Evolutionary conservation across 495 filamentous ascomycete species (phyloP), one percentile per base, ranked within the genome.

Genomic region (Margaritispora aquatica): DNA sequence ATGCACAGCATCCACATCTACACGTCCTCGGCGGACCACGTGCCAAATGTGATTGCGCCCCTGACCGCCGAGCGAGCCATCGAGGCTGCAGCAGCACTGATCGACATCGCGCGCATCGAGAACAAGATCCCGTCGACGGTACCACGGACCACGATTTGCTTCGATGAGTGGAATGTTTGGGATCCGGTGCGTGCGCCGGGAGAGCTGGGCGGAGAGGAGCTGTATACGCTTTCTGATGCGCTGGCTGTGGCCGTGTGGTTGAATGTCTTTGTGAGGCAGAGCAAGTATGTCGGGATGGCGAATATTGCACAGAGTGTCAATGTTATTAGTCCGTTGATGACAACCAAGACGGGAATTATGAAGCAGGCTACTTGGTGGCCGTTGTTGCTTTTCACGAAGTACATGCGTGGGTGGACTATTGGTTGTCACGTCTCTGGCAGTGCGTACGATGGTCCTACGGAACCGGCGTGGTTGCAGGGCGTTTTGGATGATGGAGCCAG

Each of bases 91-190:
- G 81, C 80, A 4, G 73, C 74, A 0, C 73, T 90, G 1, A 89
- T 91, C 61, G 87, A 91, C 66, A 80, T 91, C 7, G 88, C 88
- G 0, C 74, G 87, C 15, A 87, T 90, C 68, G 84, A 90, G 68
- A 84, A 84, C 62, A 67, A 68, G 1, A 80, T 89, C 1, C 73
- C 84, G 0, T 72, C 79, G 1, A 70, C 75, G 2, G 78, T 63
- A 1, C 22, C 53, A 19, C 71, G 76, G 11, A 84, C 81, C 15
- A 86, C 76, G 36, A 89, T 92, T 69, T 91, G 88, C 71, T 91
- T 91, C 68, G 88, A 92, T 69, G 88, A 91, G 70, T 91, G 88
- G 88, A 89, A 92, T 70, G 87, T 91, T 13, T 91, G 88, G 88
- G 88, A 91, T 66, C 87, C 87, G 7, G 74, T 79, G 36, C 81